Evolutionary conservation across 768 basidiomycete genomes (phyloP).

Genomic region (Tylopilus sp.): DNA sequence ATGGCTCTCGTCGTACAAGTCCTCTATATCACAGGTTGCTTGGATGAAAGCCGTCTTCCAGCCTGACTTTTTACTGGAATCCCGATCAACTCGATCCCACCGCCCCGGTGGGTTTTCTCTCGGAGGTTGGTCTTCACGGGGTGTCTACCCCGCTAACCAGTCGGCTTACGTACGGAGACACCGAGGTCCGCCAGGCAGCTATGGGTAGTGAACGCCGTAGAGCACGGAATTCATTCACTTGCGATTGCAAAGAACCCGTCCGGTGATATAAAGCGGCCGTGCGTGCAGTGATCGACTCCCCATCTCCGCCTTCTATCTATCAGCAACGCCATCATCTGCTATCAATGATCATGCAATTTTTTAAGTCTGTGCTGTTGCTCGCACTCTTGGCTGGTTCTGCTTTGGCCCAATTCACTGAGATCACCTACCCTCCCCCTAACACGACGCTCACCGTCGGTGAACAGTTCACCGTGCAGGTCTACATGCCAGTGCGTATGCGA

Average conservation of each 20-base stretch:
- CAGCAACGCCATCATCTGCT: background rate
- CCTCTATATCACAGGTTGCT: too few species aligned
- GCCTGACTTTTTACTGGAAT: too few species aligned
- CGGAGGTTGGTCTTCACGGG: constrained; percentile 1
- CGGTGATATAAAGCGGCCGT: constrained; percentile 16
- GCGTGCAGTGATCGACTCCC: background rate
- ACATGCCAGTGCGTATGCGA: constrained; percentile 14
- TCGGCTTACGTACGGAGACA: too few species aligned
- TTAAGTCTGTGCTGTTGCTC: constrained; percentile 15
- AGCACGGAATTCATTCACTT: background rate
- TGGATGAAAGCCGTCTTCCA: background rate
- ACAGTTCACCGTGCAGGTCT: constrained; percentile 13
- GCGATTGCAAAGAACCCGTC: background rate
- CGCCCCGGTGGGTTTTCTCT: background rate
- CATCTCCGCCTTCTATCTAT: background rate
- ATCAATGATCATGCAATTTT: constrained; percentile 12
- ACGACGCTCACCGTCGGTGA: constrained; percentile 8
- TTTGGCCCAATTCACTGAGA: constrained; percentile 13
- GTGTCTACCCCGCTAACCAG: constrained; percentile 3
- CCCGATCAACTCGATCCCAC: constrained; percentile 1
- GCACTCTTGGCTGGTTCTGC: constrained; percentile 9
- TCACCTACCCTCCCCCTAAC: constrained; percentile 10
- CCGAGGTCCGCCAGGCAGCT: background rate
- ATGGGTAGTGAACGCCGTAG: too few species aligned
- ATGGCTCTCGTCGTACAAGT: too few species aligned